Conservation (phyloP, 1,284 basidiomycete species). For the Apiotrichum porosum region DNA sequence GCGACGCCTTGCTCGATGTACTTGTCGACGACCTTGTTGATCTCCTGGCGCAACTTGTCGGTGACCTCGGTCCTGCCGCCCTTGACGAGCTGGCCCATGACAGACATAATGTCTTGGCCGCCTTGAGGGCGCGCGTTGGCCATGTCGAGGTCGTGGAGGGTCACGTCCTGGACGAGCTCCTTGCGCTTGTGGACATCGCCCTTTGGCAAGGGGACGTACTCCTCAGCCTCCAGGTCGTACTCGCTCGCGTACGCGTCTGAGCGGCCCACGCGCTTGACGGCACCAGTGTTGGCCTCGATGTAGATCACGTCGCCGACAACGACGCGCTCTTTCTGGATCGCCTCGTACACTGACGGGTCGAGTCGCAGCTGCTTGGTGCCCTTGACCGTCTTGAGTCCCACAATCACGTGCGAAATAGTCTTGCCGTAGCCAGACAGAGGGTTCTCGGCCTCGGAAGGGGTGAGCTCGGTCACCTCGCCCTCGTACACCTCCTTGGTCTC, state of each 20-base stretch:
- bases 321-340: constrained; percentile 95
- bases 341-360: constrained; percentile 94
- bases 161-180: constrained; percentile 96
- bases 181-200: constrained; percentile 97
- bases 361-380: constrained; percentile 96
- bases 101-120: constrained; percentile 98
- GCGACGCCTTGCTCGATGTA: constrained; percentile 98
- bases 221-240: constrained; percentile 96
- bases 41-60: constrained; percentile 89
- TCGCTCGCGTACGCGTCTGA: constrained; percentile 99
- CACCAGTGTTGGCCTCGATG: constrained; percentile 88
- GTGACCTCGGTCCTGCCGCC: constrained; percentile 93
- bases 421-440: constrained; percentile 96
- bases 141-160: constrained; percentile 91
- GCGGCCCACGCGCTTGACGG: constrained; percentile 95
- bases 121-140: constrained; percentile 86
- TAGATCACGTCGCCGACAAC: constrained; percentile 96
- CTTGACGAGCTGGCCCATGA: constrained; percentile 95
- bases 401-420: constrained; percentile 93
- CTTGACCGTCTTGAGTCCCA: constrained; percentile 94
- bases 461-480: constrained; percentile 95
- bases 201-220: constrained; percentile 95
- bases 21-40: constrained; percentile 96
- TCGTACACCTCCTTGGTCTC: constrained; percentile 99
- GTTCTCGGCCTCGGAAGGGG: constrained; percentile 91